phyloP scores from a whole-genome alignment of 2,329 filamentous ascomycete species.

The Aspergillus pseudotamarii region DNA sequence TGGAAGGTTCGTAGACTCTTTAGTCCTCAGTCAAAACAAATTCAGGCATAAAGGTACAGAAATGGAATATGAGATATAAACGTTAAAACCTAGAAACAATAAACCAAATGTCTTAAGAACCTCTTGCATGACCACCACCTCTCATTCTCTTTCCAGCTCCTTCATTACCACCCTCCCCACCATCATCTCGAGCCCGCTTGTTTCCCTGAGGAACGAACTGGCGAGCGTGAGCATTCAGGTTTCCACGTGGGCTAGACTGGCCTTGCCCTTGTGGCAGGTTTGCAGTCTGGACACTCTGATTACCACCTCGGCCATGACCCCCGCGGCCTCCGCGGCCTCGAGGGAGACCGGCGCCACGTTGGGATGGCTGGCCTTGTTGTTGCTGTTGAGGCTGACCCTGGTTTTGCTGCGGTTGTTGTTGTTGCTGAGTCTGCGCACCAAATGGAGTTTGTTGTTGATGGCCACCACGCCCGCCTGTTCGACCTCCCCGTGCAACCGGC shows the following conservation, averaged over 20 bases:
- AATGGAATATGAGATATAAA: conserved; percentile 1
- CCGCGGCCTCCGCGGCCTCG: conserved; percentile 51
- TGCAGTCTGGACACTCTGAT: conserved; percentile 47
- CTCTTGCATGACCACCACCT: conserved; percentile 43
- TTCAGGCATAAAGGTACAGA: neutral
- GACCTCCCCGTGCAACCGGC: conserved; percentile 46
- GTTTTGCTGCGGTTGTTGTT: conserved; percentile 29
- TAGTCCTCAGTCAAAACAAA: neutral
- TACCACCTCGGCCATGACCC: conserved; percentile 38
- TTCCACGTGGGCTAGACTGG: conserved; percentile 38
- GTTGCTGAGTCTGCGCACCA: no score
- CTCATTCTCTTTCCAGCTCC: conserved; percentile 51
- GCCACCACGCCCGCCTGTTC: conserved; percentile 44
- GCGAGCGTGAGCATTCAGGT: conserved; percentile 52
- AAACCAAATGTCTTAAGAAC: conserved; percentile 22
- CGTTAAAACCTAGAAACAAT: conserved; percentile 5
- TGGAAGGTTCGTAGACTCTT: neutral
- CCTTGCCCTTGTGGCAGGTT: conserved; percentile 32
- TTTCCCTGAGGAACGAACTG: conserved; percentile 61
- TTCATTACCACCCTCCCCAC: conserved; percentile 40
- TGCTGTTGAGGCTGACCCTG: conserved; percentile 30
- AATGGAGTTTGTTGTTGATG: conserved; percentile 34
- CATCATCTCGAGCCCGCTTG: conserved; percentile 60
- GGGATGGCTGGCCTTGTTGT: conserved; percentile 25
- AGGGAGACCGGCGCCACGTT: conserved; percentile 41